These are phyloP conservation scores for Hyaloscypha finlandica DNA, from an alignment of 495 filamentous ascomycete species.

Conservation along the genomic window DNA sequence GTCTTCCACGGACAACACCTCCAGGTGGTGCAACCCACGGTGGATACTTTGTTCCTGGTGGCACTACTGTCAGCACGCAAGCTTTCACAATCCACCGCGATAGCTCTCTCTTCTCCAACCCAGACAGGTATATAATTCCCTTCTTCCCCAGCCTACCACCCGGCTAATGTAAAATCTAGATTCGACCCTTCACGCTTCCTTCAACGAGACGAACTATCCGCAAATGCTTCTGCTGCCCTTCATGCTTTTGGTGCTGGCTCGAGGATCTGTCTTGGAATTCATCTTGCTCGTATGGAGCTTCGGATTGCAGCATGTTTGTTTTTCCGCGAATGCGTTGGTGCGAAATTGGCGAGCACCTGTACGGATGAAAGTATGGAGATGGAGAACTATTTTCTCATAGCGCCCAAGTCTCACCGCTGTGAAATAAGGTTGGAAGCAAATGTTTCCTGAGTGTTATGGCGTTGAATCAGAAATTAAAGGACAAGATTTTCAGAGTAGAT, in stretches of 20 bases:
- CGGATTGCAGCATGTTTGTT: slow-evolving; percentile 3
- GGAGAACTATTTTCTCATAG: neutral
- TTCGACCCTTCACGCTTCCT: slow-evolving; percentile 75
- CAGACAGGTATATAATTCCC: slow-evolving; percentile 19
- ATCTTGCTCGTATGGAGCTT: slow-evolving; percentile 23
- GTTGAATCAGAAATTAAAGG: too few relatives aligned
- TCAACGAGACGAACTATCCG: slow-evolving; percentile 48
- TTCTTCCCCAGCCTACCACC: neutral
- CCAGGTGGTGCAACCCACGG: slow-evolving; percentile 46
- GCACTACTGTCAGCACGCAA: slow-evolving; percentile 74
- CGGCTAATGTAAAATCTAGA: slow-evolving; percentile 38
- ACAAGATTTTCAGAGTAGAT: too few relatives aligned
- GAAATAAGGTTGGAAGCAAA: neutral
- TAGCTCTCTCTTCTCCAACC: slow-evolving; percentile 45
- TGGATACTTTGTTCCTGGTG: slow-evolving; percentile 66
- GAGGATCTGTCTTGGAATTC: slow-evolving; percentile 16
- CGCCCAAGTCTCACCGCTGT: neutral
- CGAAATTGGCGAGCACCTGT: slow-evolving; percentile 11
- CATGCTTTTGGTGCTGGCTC: slow-evolving; percentile 16
- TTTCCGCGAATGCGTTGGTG: slow-evolving; percentile 12
- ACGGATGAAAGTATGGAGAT: slow-evolving; percentile 7
- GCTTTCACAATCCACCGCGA: slow-evolving; percentile 84
- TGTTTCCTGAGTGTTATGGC: too few relatives aligned
- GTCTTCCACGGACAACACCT: slow-evolving; percentile 73
- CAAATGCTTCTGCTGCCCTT: slow-evolving; percentile 56